phyloP scores from a whole-genome alignment of 305 asterid species.

The Fraxinus ornus region DNA sequence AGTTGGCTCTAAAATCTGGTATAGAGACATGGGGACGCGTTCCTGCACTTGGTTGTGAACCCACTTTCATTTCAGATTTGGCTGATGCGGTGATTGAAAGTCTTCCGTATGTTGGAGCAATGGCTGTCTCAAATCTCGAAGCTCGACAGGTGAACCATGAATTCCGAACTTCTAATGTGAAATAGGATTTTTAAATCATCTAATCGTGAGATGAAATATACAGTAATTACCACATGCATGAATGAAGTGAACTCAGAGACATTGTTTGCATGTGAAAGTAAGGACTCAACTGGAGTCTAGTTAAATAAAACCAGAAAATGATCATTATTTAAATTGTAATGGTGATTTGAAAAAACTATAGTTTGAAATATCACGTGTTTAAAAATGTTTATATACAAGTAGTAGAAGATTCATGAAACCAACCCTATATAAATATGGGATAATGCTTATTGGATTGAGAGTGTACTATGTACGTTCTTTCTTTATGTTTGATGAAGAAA shows the following conservation, averaged over 20 bases:
- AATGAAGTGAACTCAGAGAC: neutral
- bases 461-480: too few relatives aligned
- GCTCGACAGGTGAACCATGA: constrained; percentile 75
- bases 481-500: neutral
- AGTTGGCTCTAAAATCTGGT: constrained; percentile 89
- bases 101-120: constrained; percentile 98
- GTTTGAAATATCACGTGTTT: neutral
- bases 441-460: neutral
- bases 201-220: neutral
- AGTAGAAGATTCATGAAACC: neutral
- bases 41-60: constrained; percentile 93
- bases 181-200: neutral
- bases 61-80: constrained; percentile 87
- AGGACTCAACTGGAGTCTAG: neutral
- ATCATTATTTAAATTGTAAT: neutral
- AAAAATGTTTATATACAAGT: too few relatives aligned
- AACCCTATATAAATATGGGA: neutral
- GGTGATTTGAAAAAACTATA: neutral
- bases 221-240: neutral
- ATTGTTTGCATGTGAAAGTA: neutral
- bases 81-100: constrained; percentile 99
- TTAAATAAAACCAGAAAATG: neutral
- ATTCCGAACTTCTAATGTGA: neutral
- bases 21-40: constrained; percentile 93
- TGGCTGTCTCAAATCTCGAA: constrained; percentile 97